phyloP scores from a whole-genome alignment of 768 basidiomycete genomes.

The Suillus tomentosus region DNA sequence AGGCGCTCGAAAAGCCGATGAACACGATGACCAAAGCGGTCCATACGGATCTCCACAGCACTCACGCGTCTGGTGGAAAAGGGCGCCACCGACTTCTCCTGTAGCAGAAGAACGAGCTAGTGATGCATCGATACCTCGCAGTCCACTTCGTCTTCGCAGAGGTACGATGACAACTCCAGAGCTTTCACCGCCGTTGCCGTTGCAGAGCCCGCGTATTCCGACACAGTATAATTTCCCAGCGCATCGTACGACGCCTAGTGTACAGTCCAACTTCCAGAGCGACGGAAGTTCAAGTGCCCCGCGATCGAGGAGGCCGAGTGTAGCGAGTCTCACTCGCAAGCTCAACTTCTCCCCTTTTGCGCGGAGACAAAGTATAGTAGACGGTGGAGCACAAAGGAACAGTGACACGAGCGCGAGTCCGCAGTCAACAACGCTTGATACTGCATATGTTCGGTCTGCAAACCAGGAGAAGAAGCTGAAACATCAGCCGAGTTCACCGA shows the following conservation, averaged over 20 bases:
- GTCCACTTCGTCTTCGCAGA: slow-evolving; percentile 14
- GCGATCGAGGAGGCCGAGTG: slow-evolving; percentile 26
- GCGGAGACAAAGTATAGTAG: slow-evolving; percentile 27
- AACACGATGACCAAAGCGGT: slow-evolving; percentile 7
- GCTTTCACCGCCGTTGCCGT: slow-evolving; percentile 21
- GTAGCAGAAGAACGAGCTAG: slow-evolving; percentile 16
- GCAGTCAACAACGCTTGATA: slow-evolving; percentile 12
- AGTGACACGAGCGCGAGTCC: slow-evolving; percentile 19
- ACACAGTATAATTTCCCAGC: slow-evolving; percentile 12
- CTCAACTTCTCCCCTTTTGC: slow-evolving; percentile 32
- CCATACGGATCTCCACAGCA: slow-evolving; percentile 19
- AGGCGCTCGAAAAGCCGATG: slow-evolving; percentile 12
- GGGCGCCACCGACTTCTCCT: slow-evolving; percentile 18
- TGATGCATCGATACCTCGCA: slow-evolving; percentile 9
- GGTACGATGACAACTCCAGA: slow-evolving; percentile 16
- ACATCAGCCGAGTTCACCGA: slow-evolving; percentile 28
- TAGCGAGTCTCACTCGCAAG: slow-evolving; percentile 35
- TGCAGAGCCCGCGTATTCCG: slow-evolving; percentile 18
- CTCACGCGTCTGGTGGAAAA: slow-evolving; percentile 35
- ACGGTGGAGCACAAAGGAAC: slow-evolving; percentile 13
- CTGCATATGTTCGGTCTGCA: slow-evolving; percentile 12
- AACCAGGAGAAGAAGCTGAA: slow-evolving; percentile 20
- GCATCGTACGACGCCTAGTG: slow-evolving; percentile 25
- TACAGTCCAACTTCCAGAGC: slow-evolving; percentile 20
- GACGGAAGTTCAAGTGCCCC: slow-evolving; percentile 15